These are phyloP conservation scores for Fusarium miscanthi DNA, from an alignment of 2,329 filamentous ascomycete species.

Conservation along the genomic window DNA sequence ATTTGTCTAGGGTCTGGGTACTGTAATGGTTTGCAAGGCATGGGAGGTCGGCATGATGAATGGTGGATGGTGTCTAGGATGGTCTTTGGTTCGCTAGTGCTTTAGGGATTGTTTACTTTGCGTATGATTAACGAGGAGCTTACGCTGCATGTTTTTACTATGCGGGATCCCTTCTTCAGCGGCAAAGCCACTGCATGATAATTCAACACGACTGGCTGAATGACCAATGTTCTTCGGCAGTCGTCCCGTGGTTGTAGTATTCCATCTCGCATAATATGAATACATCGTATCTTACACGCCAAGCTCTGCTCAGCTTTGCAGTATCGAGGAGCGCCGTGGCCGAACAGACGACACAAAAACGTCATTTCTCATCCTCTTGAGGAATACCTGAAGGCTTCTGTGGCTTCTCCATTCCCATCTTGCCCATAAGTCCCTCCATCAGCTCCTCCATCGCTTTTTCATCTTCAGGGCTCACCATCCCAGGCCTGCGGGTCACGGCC, in stretches of 20 bases:
- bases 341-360: neutral
- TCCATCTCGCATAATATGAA: neutral
- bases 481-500: conserved; percentile 52
- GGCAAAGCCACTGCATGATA: neutral
- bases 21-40: conserved; percentile 21
- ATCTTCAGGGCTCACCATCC: conserved; percentile 55
- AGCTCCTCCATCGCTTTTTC: conserved; percentile 72
- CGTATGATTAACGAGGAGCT: conserved; percentile 38
- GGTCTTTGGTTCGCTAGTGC: conserved; percentile 24
- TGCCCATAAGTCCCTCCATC: conserved; percentile 69
- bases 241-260: neutral
- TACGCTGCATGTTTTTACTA: neutral
- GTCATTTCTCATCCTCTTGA: conserved; percentile 23
- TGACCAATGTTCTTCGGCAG: neutral
- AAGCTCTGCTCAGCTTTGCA: neutral
- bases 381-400: conserved; percentile 14
- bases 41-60: conserved; percentile 18
- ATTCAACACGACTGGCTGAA: neutral
- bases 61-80: conserved; percentile 23
- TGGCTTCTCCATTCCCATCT: conserved; percentile 52
- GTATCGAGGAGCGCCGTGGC: neutral
- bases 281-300: conserved; percentile 35
- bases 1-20: conserved; percentile 37
- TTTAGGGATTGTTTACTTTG: conserved; percentile 37
- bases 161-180: neutral